Percentiles rank a stretch among this genome's conserved stretches.
phyloP scores from a whole-genome alignment of 768 basidiomycete species.

The Termitomyces sp. region DNA sequence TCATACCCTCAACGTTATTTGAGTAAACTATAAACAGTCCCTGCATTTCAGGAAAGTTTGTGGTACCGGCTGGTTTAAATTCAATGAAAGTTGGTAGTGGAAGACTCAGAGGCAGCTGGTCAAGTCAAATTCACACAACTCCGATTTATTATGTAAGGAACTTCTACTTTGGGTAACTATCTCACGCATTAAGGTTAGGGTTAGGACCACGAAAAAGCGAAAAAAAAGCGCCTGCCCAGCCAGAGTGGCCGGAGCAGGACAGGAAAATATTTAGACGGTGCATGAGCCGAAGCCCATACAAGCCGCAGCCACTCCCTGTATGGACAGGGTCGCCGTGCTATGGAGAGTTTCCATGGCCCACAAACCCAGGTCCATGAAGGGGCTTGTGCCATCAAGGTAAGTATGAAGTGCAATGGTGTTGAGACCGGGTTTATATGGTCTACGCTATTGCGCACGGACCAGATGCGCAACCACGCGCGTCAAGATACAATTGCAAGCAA shows the following conservation, averaged over 20 bases:
- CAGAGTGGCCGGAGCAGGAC: slow-evolving; percentile 49
- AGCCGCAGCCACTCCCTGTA: slow-evolving; percentile 47
- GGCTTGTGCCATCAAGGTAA: too few relatives aligned
- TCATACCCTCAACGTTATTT: too few relatives aligned
- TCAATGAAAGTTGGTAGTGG: too few relatives aligned
- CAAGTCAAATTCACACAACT: too few relatives aligned
- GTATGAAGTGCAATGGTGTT: too few relatives aligned
- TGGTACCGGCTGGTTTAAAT: too few relatives aligned
- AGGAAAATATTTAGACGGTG: slow-evolving; percentile 62
- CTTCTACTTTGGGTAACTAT: background rate
- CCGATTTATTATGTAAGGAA: too few relatives aligned
- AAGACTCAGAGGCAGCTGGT: too few relatives aligned
- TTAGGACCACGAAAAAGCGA: background rate
- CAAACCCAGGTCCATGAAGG: slow-evolving; percentile 37
- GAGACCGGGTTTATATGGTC: background rate
- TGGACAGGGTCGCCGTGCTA: slow-evolving; percentile 73
- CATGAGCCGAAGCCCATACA: slow-evolving; percentile 61
- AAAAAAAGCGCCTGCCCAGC: slow-evolving; percentile 35
- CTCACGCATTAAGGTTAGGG: too few relatives aligned
- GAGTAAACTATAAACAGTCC: too few relatives aligned
- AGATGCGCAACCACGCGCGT: background rate
- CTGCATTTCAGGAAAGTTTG: too few relatives aligned
- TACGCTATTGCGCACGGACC: background rate
- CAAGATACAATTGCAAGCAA: background rate
- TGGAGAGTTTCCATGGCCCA: slow-evolving; percentile 54